These are phyloP conservation scores for Globisporangium parvum DNA, from an alignment of 352 stramenopile species.

Conservation along the genomic window DNA sequence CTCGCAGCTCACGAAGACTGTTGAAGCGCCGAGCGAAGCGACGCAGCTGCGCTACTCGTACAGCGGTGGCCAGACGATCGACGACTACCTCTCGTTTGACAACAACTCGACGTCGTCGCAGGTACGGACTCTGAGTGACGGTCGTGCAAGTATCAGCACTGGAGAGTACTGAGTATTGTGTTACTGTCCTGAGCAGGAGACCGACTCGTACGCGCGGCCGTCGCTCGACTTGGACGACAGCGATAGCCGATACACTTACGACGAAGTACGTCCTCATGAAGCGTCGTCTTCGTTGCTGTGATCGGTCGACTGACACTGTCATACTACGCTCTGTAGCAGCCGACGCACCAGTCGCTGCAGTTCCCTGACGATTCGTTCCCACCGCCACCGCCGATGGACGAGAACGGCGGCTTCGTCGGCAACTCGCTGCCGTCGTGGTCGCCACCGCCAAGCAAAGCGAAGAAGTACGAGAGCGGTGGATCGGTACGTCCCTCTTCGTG, in stretches of 20 bases:
- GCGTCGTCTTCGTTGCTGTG: not conserved
- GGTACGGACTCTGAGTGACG: conserved; percentile 6
- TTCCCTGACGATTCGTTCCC: conserved; percentile 74
- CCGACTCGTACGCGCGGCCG: conserved; percentile 29
- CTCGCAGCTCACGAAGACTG: conserved; percentile 32
- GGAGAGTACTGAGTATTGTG: not conserved
- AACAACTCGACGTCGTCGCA: conserved; percentile 49
- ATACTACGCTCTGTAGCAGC: not conserved
- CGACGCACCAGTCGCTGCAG: conserved; percentile 28
- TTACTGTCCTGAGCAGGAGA: conserved; percentile 18
- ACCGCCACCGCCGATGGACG: conserved; percentile 58
- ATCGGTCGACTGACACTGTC: not conserved
- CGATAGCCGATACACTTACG: conserved; percentile 23
- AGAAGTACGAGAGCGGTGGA: conserved; percentile 57
- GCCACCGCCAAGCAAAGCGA: conserved; percentile 55
- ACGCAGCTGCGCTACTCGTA: conserved; percentile 63
- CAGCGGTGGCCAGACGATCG: conserved; percentile 41
- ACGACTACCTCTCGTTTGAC: conserved; percentile 49
- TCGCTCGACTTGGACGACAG: conserved; percentile 27
- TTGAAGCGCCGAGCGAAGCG: conserved; percentile 22
- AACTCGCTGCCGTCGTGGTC: conserved; percentile 75
- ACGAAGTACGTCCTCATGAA: conserved; percentile 21
- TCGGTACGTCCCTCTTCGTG: too few species aligned
- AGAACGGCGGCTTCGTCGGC: conserved; percentile 54
- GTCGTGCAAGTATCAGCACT: not conserved